phyloP scores from a whole-genome alignment of 2,329 filamentous ascomycete genomes.

The Fonsecaea monophora region DNA sequence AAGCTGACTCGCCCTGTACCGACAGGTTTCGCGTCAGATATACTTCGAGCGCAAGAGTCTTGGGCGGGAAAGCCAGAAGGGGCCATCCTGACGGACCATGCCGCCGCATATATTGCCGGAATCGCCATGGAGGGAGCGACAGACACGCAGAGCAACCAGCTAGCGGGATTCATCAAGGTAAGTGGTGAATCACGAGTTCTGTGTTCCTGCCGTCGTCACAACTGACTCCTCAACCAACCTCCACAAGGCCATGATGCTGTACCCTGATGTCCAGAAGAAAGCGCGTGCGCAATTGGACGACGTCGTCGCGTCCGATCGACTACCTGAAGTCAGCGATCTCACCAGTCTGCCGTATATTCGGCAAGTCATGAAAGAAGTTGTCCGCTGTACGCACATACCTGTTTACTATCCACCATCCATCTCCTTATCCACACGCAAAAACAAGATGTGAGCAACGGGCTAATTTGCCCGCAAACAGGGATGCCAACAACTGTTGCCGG shows the following conservation, averaged over 20 bases:
- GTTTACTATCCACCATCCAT: background rate
- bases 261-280: conserved; percentile 54
- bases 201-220: background rate
- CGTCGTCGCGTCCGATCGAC: conserved; percentile 52
- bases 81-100: conserved; percentile 31
- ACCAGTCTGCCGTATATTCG: conserved; percentile 60
- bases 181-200: background rate
- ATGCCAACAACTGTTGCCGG: conserved; percentile 47
- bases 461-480: conserved; percentile 35
- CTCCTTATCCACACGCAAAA: background rate
- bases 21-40: conserved; percentile 21
- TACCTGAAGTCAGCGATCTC: conserved; percentile 59
- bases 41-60: conserved; percentile 28
- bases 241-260: conserved; percentile 56
- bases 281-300: conserved; percentile 58
- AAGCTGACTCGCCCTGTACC: background rate
- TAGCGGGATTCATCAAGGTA: conserved; percentile 54
- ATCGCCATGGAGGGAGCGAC: conserved; percentile 51
- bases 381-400: conserved; percentile 52
- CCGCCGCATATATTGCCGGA: conserved; percentile 44
- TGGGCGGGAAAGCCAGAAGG: conserved; percentile 33
- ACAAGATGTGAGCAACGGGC: background rate
- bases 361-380: conserved; percentile 62
- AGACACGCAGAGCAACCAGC: conserved; percentile 58
- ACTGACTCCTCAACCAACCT: background rate